Conservation (phyloP, 2,329 filamentous ascomycete species). For the Graphiopsis chlorocephala region DNA sequence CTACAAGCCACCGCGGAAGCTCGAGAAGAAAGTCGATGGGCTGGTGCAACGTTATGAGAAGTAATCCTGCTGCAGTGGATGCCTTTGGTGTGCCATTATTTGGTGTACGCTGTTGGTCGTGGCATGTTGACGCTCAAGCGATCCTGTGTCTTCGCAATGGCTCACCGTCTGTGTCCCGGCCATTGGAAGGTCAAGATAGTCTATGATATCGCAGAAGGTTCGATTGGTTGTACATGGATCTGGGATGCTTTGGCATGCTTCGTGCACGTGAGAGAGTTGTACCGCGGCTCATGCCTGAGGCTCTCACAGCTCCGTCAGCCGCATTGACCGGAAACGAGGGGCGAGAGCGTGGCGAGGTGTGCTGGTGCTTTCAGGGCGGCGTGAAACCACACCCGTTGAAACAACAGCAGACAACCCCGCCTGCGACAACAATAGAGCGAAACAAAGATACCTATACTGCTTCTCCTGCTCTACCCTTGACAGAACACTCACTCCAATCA, state of each 20-base stretch:
- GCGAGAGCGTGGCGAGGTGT: background rate
- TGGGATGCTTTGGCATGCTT: background rate
- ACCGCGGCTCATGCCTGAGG: background rate
- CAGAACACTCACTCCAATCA: background rate
- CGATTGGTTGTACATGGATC: background rate
- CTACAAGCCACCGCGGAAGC: no score
- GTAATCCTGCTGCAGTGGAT: no score
- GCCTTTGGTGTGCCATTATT: no score
- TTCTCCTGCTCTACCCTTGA: background rate
- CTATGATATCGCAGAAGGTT: no score
- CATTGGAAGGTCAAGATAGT: no score
- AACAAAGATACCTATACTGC: background rate
- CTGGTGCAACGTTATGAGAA: no score
- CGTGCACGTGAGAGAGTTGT: background rate
- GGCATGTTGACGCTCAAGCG: no score
- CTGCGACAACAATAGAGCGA: background rate
- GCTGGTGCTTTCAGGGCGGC: background rate
- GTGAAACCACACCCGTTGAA: slow-evolving; percentile 4
- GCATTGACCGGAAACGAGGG: slow-evolving; percentile 11
- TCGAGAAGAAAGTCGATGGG: no score
- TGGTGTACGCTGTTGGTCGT: no score
- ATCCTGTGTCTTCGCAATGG: no score
- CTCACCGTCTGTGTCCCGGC: no score
- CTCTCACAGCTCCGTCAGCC: background rate
- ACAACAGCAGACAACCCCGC: slow-evolving; percentile 1